These are phyloP conservation scores for Zygnema cylindricum DNA, from an alignment of 139 green algal genomes.

Conservation along the genomic window DNA sequence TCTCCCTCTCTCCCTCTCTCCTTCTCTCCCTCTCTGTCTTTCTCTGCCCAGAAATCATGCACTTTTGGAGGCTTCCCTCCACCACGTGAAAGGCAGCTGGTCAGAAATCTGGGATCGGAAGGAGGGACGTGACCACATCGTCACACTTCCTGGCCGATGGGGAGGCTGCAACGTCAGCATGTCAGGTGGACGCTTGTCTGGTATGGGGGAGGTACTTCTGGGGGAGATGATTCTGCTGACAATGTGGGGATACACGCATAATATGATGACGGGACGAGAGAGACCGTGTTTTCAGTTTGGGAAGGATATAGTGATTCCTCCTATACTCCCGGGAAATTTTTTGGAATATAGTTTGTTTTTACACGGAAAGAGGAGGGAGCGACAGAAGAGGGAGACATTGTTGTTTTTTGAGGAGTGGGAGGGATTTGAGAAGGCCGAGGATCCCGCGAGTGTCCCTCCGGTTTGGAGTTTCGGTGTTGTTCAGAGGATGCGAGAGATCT, in stretches of 20 bases:
- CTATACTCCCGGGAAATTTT: background rate
- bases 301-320: constrained; percentile 54
- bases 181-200: background rate
- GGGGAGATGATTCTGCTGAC: constrained; percentile 25
- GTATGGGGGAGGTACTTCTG: background rate
- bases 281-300: constrained; percentile 57
- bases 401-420: background rate
- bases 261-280: background rate
- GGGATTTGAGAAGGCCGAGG: background rate
- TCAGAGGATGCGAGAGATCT: constrained; percentile 58
- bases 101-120: constrained; percentile 70
- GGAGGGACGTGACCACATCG: constrained; percentile 74
- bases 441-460: background rate
- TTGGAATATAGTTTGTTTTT: background rate
- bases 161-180: constrained; percentile 65
- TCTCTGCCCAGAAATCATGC: background rate
- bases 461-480: constrained; percentile 58
- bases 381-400: background rate
- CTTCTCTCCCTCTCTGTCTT: background rate
- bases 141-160: constrained; percentile 71
- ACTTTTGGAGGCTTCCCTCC: background rate
- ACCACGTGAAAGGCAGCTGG: constrained; percentile 67
- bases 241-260: constrained; percentile 43
- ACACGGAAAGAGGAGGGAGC: background rate
- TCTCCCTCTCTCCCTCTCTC: background rate